Evolutionary conservation across 495 filamentous ascomycete species (phyloP), one percentile per base, ranked within the genome.

Genomic region (Filosporella fistucella): DNA sequence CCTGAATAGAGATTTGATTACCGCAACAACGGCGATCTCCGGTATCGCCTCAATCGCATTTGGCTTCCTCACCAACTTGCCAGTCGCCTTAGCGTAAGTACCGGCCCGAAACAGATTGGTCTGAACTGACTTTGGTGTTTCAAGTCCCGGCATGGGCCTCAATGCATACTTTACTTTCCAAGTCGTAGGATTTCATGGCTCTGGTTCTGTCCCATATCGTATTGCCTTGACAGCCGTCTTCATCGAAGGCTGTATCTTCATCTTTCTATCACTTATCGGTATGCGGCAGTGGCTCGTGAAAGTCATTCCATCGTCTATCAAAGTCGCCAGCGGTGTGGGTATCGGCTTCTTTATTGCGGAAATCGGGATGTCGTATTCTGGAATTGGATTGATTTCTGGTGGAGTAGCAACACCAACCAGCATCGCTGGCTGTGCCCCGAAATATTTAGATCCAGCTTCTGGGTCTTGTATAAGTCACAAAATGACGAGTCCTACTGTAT

Each of bases 121-220:
- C n/a, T n/a, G n/a, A n/a, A n/a, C n/a, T n/a, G n/a, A n/a, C n/a
- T 5, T 39, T 40, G 22, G 58, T 67, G 35, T 68, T 49, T 47
- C 6, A 45, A 78, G 75, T 45, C 87, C 88, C 14, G 87, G 87
- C 12, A 90, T 91, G 87, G 84, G 84, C 18, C 64, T 88, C 35
- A 91, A 91, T 56, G 86, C 86, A 2, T 91, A 90, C 57, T 91
- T 91, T 53, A 81, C 87, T n/a, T 91, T 85, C 62, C 86, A 87
- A 45, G 87, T 91, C 22, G 86, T 91, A 20, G 87, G 87, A 12
- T 73, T 71, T 48, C 83, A 86, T 50, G 87, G 86, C 8, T 66
- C 63, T 1, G 86, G 86, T 3, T 58, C 76, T 36, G 75, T 91
- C 34, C 71, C 82, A 0, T 91, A 89, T 56, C 64, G 67, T 13